phyloP scores from a whole-genome alignment of 768 basidiomycete species.

The Leccinum boreale region DNA sequence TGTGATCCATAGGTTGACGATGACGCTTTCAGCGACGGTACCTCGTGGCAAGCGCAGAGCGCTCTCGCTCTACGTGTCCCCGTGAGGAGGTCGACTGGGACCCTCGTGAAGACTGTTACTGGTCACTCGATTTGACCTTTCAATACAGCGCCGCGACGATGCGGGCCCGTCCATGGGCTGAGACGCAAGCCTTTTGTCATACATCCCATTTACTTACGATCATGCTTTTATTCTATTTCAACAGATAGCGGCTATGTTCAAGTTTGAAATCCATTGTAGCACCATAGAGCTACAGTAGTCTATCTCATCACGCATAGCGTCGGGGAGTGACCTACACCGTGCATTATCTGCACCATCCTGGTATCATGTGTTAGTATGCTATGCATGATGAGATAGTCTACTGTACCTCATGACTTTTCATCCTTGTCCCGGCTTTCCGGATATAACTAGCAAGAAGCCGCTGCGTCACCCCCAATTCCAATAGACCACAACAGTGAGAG shows the following conservation, averaged over 20 bases:
- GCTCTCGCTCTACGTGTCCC: slow-evolving; percentile 7
- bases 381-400: no score
- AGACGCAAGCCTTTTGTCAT: neutral
- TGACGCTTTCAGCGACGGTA: slow-evolving; percentile 1
- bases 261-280: neutral
- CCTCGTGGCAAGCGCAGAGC: slow-evolving; percentile 1
- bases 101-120: slow-evolving; percentile 11
- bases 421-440: neutral
- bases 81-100: neutral
- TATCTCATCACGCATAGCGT: no score
- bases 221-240: neutral
- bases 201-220: neutral
- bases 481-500: neutral
- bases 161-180: neutral
- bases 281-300: no score
- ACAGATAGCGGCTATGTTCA: neutral
- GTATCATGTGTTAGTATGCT: no score
- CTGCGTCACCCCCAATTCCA: neutral
- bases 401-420: neutral
- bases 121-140: neutral
- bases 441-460: slow-evolving; percentile 11
- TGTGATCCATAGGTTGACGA: neutral
- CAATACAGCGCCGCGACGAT: neutral
- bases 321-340: no score
- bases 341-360: no score